phyloP scores from a whole-genome alignment of 345 rosid genomes.

The Bruguiera parviflora region DNA sequence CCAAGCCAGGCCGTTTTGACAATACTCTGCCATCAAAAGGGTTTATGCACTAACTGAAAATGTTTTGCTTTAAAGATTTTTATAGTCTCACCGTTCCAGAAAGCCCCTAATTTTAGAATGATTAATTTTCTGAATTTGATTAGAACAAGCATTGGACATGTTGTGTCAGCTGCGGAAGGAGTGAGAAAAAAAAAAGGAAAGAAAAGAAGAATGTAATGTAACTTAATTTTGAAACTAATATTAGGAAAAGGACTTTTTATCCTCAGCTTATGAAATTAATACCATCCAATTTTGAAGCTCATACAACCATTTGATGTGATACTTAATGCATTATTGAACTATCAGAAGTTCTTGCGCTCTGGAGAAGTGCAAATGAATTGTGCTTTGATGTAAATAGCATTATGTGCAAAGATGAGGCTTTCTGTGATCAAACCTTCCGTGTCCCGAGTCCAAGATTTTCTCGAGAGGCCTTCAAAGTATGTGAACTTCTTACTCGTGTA shows the following conservation, averaged over 20 bases:
- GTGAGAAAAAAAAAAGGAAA: too few species aligned
- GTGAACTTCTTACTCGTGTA: constrained; percentile 9
- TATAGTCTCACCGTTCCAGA: too few species aligned
- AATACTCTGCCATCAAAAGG: constrained; percentile 60
- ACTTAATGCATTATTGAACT: constrained; percentile 19
- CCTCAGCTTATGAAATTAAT: too few species aligned
- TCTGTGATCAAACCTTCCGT: constrained; percentile 79
- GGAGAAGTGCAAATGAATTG: constrained; percentile 73
- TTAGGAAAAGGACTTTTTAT: neutral
- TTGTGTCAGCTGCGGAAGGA: neutral
- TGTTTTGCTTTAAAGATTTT: neutral
- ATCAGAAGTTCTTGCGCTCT: constrained; percentile 63
- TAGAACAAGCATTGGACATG: too few species aligned
- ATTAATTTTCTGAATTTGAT: neutral
- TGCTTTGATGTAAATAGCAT: constrained; percentile 99
- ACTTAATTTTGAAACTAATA: neutral
- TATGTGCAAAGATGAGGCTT: constrained; percentile 81
- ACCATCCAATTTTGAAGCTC: too few species aligned
- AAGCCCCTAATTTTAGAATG: neutral
- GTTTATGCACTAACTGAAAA: constrained; percentile 1
- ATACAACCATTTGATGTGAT: neutral
- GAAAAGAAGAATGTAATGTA: neutral
- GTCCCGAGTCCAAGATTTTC: constrained; percentile 69
- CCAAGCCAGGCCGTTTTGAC: constrained; percentile 32
- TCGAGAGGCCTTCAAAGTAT: constrained; percentile 76